Conservation (phyloP, 768 basidiomycete species). For the Sarcodon sp. region DNA sequence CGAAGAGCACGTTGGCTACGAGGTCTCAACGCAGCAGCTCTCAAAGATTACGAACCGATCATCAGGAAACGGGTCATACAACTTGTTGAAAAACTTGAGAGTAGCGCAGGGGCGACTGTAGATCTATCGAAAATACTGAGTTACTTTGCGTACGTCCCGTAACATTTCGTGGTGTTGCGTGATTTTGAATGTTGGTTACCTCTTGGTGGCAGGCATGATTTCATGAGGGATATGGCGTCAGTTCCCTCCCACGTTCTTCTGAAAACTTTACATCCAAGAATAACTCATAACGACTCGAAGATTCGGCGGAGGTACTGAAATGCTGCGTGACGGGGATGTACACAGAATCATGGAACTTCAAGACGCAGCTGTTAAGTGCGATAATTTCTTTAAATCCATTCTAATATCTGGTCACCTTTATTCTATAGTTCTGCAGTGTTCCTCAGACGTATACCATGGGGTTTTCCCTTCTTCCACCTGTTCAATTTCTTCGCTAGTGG, state of each 20-base stretch:
- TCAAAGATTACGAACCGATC: slow-evolving; percentile 18
- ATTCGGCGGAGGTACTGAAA: slow-evolving; percentile 2
- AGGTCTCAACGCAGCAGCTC: slow-evolving; percentile 20
- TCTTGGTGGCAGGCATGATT: slow-evolving; percentile 5
- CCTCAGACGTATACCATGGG: slow-evolving; percentile 10
- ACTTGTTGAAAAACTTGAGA: slow-evolving; percentile 11
- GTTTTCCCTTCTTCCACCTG: slow-evolving; percentile 11
- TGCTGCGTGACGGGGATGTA: slow-evolving; percentile 3
- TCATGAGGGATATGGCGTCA: slow-evolving; percentile 6
- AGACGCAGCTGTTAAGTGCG: neutral
- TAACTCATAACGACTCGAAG: too few species aligned
- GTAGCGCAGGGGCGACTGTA: slow-evolving; percentile 5
- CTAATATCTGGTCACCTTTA: neutral
- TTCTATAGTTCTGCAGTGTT: slow-evolving; percentile 2
- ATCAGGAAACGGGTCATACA: slow-evolving; percentile 13
- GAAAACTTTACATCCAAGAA: too few species aligned
- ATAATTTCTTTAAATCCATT: neutral
- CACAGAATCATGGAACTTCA: neutral
- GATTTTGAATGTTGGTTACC: slow-evolving; percentile 1
- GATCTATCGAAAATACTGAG: slow-evolving; percentile 23
- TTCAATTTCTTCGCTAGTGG: neutral
- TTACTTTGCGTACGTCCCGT: slow-evolving; percentile 22
- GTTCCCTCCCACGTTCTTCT: too few species aligned
- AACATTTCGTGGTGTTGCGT: neutral
- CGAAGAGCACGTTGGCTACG: slow-evolving; percentile 27